Evolutionary conservation across 2,329 filamentous ascomycete genomes (phyloP), one percentile per base, ranked within the genome.

Genomic region (Cercospora canescens): DNA sequence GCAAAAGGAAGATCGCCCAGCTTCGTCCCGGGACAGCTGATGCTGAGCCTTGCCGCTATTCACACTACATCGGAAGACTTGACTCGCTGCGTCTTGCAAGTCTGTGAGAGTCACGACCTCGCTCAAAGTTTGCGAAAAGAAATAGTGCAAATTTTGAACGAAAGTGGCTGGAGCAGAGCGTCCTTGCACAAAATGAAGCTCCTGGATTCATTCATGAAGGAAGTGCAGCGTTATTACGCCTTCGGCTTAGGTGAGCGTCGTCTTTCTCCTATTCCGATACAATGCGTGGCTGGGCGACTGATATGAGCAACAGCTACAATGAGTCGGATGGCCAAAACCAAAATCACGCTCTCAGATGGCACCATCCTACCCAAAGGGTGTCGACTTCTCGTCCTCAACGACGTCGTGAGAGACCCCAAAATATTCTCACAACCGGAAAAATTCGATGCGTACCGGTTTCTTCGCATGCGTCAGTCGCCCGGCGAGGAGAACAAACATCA

Each of bases 121-220:
- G 63, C 76, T 7, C 62, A 72, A 48, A 70, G 70, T 3, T 54
- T 67, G 6, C 58, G 66, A 11, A 37, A 65, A 7, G 76, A 77
- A 62, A 70, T 73, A 12, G 45, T 67, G 32, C 28, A 41, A 9
- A 73, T 71, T 39, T 45, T 75, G 4, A 58, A 55, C n/a, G 62
- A 65, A 56, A 64, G 71, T n/a, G 71, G 72, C 4, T 74, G 71
- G 71, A 70, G 63, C 11, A 75, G 72, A 65, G 70, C 65, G 3
- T 63, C 67, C 9, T 55, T 76, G 24, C 70, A 70, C 58, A 70
- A 75, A 54, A 68, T 76, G 63, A 72, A 71, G 50, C 39, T 75
- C n/a, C 65, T 77, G 52, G 75, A 77, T 64, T 75, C 73, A 41
- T 65, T 74, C 56, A 60, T 77, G 55, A 76, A 75, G 60, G 75